Conservation (phyloP, 192 early-diverging fungal genomes). For the Coemansia sp. region DNA sequence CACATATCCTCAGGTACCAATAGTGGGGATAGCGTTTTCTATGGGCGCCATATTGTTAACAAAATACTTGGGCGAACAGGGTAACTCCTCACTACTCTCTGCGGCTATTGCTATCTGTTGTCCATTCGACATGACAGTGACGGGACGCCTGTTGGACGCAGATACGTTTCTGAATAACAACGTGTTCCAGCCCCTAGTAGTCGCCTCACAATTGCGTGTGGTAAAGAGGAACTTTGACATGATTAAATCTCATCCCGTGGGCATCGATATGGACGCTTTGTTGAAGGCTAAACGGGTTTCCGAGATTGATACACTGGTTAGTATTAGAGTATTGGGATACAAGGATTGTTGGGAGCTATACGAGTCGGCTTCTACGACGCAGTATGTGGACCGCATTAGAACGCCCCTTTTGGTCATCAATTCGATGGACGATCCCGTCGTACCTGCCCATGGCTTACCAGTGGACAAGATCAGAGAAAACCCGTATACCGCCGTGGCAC, state of each 20-base stretch:
- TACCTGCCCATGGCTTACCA: constrained; percentile 62
- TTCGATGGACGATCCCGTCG: constrained; percentile 82
- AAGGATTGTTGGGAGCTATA: constrained; percentile 78
- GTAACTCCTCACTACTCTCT: constrained; percentile 66
- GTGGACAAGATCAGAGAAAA: constrained; percentile 68
- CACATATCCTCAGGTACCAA: constrained; percentile 58
- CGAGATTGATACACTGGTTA: constrained; percentile 76
- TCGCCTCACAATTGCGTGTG: constrained; percentile 38
- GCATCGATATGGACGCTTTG: constrained; percentile 53
- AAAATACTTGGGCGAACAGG: constrained; percentile 79
- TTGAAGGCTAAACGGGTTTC: constrained; percentile 59
- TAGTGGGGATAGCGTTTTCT: constrained; percentile 80
- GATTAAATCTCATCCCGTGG: constrained; percentile 19
- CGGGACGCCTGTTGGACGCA: constrained; percentile 32
- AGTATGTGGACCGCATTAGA: constrained; percentile 57
- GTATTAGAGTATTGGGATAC: constrained; percentile 65
- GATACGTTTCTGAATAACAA: constrained; percentile 46
- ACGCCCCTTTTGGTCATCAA: constrained; percentile 75
- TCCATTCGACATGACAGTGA: constrained; percentile 69
- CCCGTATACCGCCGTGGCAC: constrained; percentile 72
- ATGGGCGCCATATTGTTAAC: constrained; percentile 84
- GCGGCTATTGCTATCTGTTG: constrained; percentile 69
- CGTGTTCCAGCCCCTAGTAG: constrained; percentile 57
- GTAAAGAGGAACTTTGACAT: constrained; percentile 35
- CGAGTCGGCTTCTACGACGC: constrained; percentile 55